Evolutionary conservation across 768 basidiomycete species (phyloP).

Genomic region (Suillus hirtellus): DNA sequence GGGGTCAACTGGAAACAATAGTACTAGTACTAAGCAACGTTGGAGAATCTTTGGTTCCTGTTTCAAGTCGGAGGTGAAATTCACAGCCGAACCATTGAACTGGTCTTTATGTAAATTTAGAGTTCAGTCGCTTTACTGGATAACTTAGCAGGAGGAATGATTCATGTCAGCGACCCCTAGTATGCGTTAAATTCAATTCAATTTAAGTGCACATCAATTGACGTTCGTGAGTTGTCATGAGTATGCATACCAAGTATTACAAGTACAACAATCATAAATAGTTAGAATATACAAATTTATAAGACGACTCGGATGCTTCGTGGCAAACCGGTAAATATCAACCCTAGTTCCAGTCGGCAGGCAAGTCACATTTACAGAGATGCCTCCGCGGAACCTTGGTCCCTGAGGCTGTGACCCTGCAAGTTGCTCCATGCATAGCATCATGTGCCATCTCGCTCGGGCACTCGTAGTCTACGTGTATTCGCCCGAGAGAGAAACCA

Average conservation of each 20-base stretch:
- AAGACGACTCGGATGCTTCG: neutral
- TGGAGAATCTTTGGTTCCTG: too few species aligned
- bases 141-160: constrained; percentile 9
- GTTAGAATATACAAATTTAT: neutral
- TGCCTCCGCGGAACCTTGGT: too few species aligned
- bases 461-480: neutral
- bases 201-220: neutral
- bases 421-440: constrained; percentile 2
- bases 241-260: neutral
- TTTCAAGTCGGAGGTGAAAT: too few species aligned
- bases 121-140: constrained; percentile 11
- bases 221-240: neutral
- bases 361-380: constrained; percentile 2
- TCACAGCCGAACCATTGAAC: too few species aligned
- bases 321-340: too few species aligned
- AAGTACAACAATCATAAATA: neutral
- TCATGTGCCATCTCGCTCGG: neutral
- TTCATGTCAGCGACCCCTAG: constrained; percentile 13
- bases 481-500: neutral
- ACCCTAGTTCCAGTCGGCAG: constrained; percentile 2
- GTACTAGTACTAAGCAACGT: too few species aligned
- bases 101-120: too few species aligned
- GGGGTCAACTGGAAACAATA: too few species aligned
- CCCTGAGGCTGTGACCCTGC: neutral
- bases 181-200: neutral